Base-by-base conservation (phyloP, 148 eudicot genomes). In the Pharnaceum exiguum region DNA sequence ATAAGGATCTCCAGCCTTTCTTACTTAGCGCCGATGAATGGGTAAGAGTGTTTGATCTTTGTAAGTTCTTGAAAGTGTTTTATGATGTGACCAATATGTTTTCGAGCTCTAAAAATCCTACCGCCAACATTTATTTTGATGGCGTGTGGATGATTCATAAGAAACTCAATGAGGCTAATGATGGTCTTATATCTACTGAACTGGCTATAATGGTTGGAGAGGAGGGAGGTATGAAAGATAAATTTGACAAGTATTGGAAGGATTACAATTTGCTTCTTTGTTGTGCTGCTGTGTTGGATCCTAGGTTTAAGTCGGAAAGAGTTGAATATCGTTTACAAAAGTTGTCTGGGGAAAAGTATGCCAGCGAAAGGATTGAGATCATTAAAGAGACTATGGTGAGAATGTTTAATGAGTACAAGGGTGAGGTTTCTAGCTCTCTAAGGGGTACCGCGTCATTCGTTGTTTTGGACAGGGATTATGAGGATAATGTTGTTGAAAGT, bases 201-300 rank as follows among this genome's bases (percentile, higher is more conserved):
- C n/a, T n/a, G n/a, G n/a, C n/a, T n/a, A n/a, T n/a, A n/a, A 19
- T 60, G 25, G 15, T 10, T 31, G 16, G 10, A 22, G 36, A 22
- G 65, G 55, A n/a, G 30, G 28, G 19, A 8, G 28, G 9, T 3
- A 47, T 60, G 55, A 13, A 32, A 46, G 40, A 27, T 17, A 33
- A 62, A 22, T 62, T 50, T 38, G 47, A 62, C 7, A 62, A 62
- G 46, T 62, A 62, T 18, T 62, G 57, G 56, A 12, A 17, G 3
- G 53, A 60, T 30, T 60, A n/a, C 31, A 46, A 25, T 46, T 19
- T 29, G 18, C 19, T 46, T 21, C 44, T 60, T 45, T 21, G 53
- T 5, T 45, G 40, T 45, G 64, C 54, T 30, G 64, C 64, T 32
- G 61, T 40, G 5, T 57, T 57, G 16, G 61, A 46, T 46, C 64